Percentiles rank a stretch among this genome's conserved stretches.
Conservation (phyloP, 805 yeast species). For the Yamadazyma olivae region DNA sequence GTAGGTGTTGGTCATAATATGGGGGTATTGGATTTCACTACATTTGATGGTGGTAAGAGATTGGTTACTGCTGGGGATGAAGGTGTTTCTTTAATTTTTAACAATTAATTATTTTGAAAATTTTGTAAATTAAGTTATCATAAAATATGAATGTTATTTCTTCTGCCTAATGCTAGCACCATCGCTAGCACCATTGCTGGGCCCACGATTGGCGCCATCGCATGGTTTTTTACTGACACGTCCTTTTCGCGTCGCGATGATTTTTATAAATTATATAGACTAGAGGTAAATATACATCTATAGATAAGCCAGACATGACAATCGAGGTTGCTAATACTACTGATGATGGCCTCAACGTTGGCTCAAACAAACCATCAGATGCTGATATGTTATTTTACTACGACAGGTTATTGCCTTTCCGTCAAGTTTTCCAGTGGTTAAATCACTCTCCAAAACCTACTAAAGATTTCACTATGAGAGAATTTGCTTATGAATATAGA, state of each 20-base stretch:
- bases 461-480: slow-evolving; percentile 80
- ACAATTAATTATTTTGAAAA: neutral
- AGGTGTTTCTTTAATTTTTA: slow-evolving; percentile 79
- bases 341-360: neutral
- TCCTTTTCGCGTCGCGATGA: neutral
- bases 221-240: neutral
- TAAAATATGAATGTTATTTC: too few species aligned
- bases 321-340: slow-evolving; percentile 3
- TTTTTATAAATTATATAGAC: neutral
- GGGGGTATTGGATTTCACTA: slow-evolving; percentile 86
- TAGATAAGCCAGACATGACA: too few species aligned
- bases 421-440: slow-evolving; percentile 81
- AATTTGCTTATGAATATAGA: slow-evolving; percentile 86
- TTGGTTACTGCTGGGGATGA: slow-evolving; percentile 95
- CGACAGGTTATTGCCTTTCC: slow-evolving; percentile 70
- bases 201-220: too few species aligned
- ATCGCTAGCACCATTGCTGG: too few species aligned
- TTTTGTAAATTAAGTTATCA: too few species aligned
- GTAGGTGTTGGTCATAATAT: slow-evolving; percentile 89
- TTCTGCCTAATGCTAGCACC: too few species aligned
- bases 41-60: slow-evolving; percentile 62
- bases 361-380: slow-evolving; percentile 32
- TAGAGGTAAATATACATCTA: too few species aligned
- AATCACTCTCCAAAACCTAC: slow-evolving; percentile 78
- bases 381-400: slow-evolving; percentile 75